Base-by-base conservation (phyloP, 108 stramenopile genomes). In the Phaeodactylum tricornutum region DNA sequence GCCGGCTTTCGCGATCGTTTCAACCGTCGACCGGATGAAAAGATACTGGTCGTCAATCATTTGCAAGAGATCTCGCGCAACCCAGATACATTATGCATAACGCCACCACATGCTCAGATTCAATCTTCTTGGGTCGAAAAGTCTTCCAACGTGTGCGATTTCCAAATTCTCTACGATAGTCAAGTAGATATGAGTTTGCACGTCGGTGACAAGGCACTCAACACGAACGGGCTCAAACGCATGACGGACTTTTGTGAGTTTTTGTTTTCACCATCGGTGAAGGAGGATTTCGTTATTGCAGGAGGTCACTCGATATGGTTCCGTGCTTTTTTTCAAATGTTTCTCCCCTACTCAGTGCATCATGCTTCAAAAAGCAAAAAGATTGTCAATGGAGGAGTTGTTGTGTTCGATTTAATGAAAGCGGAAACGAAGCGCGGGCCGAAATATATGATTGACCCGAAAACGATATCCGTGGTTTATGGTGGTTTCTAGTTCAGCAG, bases 231-330 rank as follows among this genome's bases (percentile, higher is more conserved):
- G 21, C 54, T 79, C 35, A 52, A 72, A 11, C 74, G 92, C 15
- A 72, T 96, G 71, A 52, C 52, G 16, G 67, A 78, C 24, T 95
- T 95, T 64, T 82, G 72, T 43, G 57, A 74, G 3, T 81, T 79
- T 61, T 68, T 80, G 0, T 95, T 89, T 56, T 71, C 61, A 0
- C 56, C 69, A 29, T 67, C 71, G 4, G 53, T 68, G n/a, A 70
- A 71, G 62, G 76, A 69, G 26, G 61, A 72, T 2, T 60, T 69
- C 36, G 57, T 93, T 24, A 72, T 95, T 57, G 81, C 64, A 7
- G 89, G 87, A 29, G 94, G 94, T 14, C 94, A 95, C 64, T 85
- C 83, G 25, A 67, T 95, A 26, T 93, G 81, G 74, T 95, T 93
- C 57, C 79, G 87, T 39, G 71, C 62, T 22, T 92, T 92, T 55